Percentiles rank a stretch among this genome's conserved stretches.
Conservation (phyloP, 2,329 filamentous ascomycete genomes). For the Alternaria solani region DNA sequence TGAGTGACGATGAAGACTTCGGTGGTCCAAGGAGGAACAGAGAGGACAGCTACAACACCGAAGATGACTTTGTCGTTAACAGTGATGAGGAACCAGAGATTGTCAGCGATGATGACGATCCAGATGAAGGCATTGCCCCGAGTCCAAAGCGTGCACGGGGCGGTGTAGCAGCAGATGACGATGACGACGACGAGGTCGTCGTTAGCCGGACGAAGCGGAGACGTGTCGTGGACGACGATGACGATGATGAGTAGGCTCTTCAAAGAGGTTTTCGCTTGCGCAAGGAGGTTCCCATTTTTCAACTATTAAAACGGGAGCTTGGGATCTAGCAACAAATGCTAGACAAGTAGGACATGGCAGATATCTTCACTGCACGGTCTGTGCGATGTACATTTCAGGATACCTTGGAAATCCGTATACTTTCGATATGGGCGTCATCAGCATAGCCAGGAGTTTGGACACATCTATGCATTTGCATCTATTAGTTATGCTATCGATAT, state of each 20-base stretch:
- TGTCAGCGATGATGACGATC: conserved; percentile 65
- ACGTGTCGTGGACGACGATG: conserved; percentile 58
- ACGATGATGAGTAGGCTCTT: conserved; percentile 53
- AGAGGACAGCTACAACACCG: conserved; percentile 79
- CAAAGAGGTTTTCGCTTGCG: neutral
- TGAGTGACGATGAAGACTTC: conserved; percentile 80
- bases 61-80: conserved; percentile 78
- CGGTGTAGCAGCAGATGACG: conserved; percentile 43
- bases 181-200: conserved; percentile 47
- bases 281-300: neutral
- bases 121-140: conserved; percentile 57
- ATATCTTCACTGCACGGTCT: neutral
- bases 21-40: conserved; percentile 67
- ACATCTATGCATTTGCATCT: conserved; percentile 9
- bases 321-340: neutral
- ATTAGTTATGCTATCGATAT: conserved; percentile 7
- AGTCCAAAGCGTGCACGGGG: conserved; percentile 52
- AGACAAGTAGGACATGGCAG: neutral
- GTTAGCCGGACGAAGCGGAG: conserved; percentile 50
- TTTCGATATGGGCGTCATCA: conserved; percentile 17
- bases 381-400: neutral
- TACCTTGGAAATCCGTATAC: neutral
- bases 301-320: neutral
- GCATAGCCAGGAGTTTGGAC: conserved; percentile 36
- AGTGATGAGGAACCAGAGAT: conserved; percentile 76